A percentile compares a stretch with the other conserved stretches of the same genome.
phyloP scores from a whole-genome alignment of 352 stramenopile genomes.

The Phytophthora colocasiae region DNA sequence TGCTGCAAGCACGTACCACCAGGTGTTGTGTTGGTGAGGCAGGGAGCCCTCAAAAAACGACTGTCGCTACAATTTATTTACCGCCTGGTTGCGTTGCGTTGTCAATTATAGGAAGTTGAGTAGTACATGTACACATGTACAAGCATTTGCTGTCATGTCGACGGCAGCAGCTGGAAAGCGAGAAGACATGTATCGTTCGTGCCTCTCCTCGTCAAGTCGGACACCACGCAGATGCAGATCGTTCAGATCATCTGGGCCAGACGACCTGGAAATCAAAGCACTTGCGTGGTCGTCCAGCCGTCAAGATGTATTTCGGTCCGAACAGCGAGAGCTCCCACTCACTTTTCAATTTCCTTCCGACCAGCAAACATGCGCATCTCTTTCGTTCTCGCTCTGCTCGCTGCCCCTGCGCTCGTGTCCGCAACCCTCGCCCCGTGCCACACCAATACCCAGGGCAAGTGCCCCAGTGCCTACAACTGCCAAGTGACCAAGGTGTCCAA shows the following conservation, averaged over 20 bases:
- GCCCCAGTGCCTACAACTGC: conserved; percentile 32
- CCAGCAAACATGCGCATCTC: conserved; percentile 31
- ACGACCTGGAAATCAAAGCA: conserved; percentile 2
- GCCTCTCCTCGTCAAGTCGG: conserved; percentile 21
- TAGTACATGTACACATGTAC: too few relatives aligned
- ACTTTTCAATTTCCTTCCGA: conserved; percentile 21
- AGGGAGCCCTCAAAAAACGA: too few relatives aligned
- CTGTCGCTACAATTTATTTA: too few relatives aligned
- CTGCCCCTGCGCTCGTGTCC: conserved; percentile 30
- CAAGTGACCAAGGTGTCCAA: conserved; percentile 21
- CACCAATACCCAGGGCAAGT: conserved; percentile 35
- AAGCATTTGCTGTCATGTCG: too few relatives aligned
- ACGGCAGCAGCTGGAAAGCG: conserved; percentile 9
- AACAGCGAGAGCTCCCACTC: conserved; percentile 3
- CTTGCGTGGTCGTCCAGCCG: conserved; percentile 4
- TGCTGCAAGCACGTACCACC: too few relatives aligned
- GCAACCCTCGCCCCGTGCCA: conserved; percentile 33
- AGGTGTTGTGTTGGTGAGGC: too few relatives aligned
- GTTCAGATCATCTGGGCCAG: background rate
- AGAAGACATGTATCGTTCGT: conserved; percentile 14
- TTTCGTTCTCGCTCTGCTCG: conserved; percentile 26
- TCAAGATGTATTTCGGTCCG: conserved; percentile 2
- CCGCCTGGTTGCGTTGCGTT: too few relatives aligned
- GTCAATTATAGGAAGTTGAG: too few relatives aligned
- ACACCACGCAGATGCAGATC: conserved; percentile 8